Evolutionary conservation across 306 rosid species (phyloP).

Genomic region (Sophora flavescens): DNA sequence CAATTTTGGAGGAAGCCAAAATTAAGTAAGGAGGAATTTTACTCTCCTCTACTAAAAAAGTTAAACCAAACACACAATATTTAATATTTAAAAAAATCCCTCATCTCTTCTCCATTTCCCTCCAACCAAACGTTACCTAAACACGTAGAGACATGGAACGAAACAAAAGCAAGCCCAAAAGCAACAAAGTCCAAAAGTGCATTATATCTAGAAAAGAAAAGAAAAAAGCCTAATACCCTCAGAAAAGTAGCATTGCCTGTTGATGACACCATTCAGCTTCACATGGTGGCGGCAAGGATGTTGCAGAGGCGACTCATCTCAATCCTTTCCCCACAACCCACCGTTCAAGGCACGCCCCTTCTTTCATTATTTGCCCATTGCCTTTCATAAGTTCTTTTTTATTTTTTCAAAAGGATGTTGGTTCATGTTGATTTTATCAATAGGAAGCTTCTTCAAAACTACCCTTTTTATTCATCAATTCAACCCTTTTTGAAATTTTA

Average conservation of each 20-base stretch:
- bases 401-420: no score
- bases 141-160: no score
- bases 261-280: background rate
- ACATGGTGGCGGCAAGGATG: conserved; percentile 64
- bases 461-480: background rate
- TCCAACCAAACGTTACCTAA: no score
- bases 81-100: no score
- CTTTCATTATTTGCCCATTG: background rate
- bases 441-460: background rate
- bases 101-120: no score
- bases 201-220: background rate
- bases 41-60: no score
- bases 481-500: background rate
- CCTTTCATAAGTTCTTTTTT: background rate
- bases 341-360: conserved; percentile 46
- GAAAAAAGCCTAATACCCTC: background rate
- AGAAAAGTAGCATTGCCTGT: background rate
- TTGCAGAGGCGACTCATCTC: conserved; percentile 62
- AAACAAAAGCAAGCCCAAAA: no score
- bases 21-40: no score
- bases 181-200: no score
- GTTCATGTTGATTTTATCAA: background rate
- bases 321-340: conserved; percentile 34
- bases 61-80: no score
- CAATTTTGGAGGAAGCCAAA: no score